Evolutionary conservation across 2,329 filamentous ascomycete genomes (phyloP), one percentile per base, ranked within the genome.

Genomic region (Cephalotrichum gorgonifer): DNA sequence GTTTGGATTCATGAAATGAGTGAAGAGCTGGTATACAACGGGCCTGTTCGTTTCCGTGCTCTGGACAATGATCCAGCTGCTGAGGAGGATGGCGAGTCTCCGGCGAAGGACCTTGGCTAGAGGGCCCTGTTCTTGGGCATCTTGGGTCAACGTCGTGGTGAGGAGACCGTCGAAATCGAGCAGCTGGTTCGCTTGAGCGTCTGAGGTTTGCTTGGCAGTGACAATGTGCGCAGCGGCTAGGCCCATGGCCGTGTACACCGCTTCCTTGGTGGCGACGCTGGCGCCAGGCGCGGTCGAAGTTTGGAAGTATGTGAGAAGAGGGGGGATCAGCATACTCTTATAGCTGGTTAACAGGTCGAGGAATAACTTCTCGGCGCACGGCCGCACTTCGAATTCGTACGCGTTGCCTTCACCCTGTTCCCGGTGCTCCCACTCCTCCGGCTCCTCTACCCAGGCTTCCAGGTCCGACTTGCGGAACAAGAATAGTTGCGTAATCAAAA

Each of bases 301-400:
- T 54, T 85, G 76, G 62, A 97, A 96, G 56, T 96, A 94, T 44
- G 78, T 74, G 42, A 97, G 71, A 26, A 98, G 70, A 15, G 88
- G 89, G 43, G 85, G 78, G 9, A 88, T 78, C 35, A 97, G 76
- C 26, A 94, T 73, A 43, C 83, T 73, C 66, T 93, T 95, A 74
- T 88, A 94, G 67, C 95, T 84, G 53, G 88, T 86, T 52, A 95
- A 79, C 17, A 98, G 78, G 58, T 96, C 90, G 56, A 96, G 75
- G 65, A 97, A 95, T 14, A 98, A 74, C 64, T 90, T 94, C 65
- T 98, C 93, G 0, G 93, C 85, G 61, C 91, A 97, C 2, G 90
- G 88, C 28, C 91, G 82, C 48, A 97, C 84, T 51, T 91, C 87
- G 70, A 90, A 96, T 59, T 97, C 89, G 76, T 86, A 97, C 2